Percentiles rank a stretch among this genome's conserved stretches.
Evolutionary conservation across 441 rosid genomes (phyloP).

Genomic region (Aquilaria agallochum): DNA sequence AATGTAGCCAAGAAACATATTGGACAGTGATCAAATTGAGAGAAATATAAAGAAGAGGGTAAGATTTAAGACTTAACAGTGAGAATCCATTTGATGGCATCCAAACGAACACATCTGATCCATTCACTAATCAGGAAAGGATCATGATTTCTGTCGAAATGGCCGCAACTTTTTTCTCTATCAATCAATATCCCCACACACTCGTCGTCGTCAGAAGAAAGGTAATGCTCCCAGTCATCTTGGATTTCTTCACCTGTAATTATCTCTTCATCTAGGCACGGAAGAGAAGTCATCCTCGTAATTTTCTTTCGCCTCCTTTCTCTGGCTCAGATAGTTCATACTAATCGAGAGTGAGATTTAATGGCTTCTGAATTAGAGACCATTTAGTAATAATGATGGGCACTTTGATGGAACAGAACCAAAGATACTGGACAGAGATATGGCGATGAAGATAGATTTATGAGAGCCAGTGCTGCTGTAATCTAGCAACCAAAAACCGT

Average conservation of each 20-base stretch:
- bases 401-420: neutral
- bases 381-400: slow-evolving; percentile 6
- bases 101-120: slow-evolving; percentile 35
- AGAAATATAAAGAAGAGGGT: slow-evolving; percentile 9
- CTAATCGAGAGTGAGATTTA: slow-evolving; percentile 7
- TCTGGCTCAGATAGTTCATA: neutral
- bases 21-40: neutral
- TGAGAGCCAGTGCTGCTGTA: neutral
- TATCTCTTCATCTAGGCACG: slow-evolving; percentile 28
- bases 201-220: slow-evolving; percentile 24
- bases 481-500: slow-evolving; percentile 15
- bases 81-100: slow-evolving; percentile 50
- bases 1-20: slow-evolving; percentile 2
- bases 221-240: slow-evolving; percentile 10
- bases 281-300: slow-evolving; percentile 23
- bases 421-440: neutral
- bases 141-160: slow-evolving; percentile 12
- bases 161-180: slow-evolving; percentile 35
- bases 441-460: slow-evolving; percentile 8
- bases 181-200: slow-evolving; percentile 27
- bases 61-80: slow-evolving; percentile 22
- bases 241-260: slow-evolving; percentile 13
- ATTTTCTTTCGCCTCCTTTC: slow-evolving; percentile 7
- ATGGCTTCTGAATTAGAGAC: slow-evolving; percentile 11
- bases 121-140: slow-evolving; percentile 20